phyloP scores from a whole-genome alignment of 345 rosid genomes.

The Odontarrhena argentea region DNA sequence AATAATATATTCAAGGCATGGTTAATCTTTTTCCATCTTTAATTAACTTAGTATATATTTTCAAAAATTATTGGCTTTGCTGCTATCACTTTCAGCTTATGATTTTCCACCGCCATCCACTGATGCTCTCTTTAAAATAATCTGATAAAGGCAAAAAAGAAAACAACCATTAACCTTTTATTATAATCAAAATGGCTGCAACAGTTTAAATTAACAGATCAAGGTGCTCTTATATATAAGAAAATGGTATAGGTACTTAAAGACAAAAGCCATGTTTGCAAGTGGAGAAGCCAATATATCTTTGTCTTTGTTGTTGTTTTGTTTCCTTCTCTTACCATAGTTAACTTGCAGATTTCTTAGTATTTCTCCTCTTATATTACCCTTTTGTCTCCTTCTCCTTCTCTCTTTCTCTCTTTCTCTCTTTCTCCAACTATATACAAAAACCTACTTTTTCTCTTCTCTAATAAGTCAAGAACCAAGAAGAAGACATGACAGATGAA shows the following conservation, averaged over 20 bases:
- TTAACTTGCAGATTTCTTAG: slow-evolving; percentile 32
- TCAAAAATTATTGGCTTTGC: slow-evolving; percentile 18
- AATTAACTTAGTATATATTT: background rate
- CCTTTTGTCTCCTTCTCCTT: slow-evolving; percentile 34
- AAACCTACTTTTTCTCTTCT: slow-evolving; percentile 39
- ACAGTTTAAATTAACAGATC: slow-evolving; percentile 38
- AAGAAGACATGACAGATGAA: slow-evolving; percentile 49
- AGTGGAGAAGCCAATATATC: slow-evolving; percentile 46
- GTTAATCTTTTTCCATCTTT: background rate
- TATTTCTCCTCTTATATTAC: slow-evolving; percentile 28
- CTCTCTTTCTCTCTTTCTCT: slow-evolving; percentile 20
- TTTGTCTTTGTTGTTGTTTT: slow-evolving; percentile 36
- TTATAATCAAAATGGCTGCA: slow-evolving; percentile 48
- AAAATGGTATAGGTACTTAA: slow-evolving; percentile 19
- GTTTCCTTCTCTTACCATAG: slow-evolving; percentile 24
- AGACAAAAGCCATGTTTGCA: slow-evolving; percentile 35
- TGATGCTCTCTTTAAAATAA: slow-evolving; percentile 30
- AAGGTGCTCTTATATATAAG: slow-evolving; percentile 47
- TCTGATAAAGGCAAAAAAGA: slow-evolving; percentile 14
- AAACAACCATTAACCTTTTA: slow-evolving; percentile 31
- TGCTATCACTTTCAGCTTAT: slow-evolving; percentile 38
- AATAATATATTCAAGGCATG: slow-evolving; percentile 19
- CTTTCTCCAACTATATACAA: slow-evolving; percentile 31
- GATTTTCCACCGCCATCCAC: slow-evolving; percentile 43
- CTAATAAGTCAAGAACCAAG: slow-evolving; percentile 36